phyloP scores from a whole-genome alignment of 1,284 basidiomycete genomes.

The Sporisorium scitamineum region DNA sequence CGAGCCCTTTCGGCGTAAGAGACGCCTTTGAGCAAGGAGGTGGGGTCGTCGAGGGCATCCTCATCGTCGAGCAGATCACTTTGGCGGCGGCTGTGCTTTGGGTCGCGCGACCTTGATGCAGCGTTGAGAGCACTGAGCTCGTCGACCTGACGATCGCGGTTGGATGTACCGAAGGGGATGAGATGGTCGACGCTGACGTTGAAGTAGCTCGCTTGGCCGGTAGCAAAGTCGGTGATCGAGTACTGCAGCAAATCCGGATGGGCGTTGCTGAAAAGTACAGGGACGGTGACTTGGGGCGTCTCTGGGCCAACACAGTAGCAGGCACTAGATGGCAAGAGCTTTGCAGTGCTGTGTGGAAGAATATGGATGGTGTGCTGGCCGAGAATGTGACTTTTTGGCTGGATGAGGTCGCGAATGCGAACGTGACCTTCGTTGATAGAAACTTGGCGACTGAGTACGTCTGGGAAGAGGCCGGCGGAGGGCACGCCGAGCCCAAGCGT shows the following conservation, averaged over 20 bases:
- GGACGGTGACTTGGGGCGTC: conserved; percentile 76
- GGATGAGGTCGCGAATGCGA: conserved; percentile 69
- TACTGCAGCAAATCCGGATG: conserved; percentile 81
- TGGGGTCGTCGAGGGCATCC: conserved; percentile 37
- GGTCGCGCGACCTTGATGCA: conserved; percentile 16
- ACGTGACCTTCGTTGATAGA: conserved; percentile 69
- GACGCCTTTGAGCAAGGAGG: conserved; percentile 41
- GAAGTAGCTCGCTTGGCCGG: conserved; percentile 72
- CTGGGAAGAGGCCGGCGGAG: conserved; percentile 67
- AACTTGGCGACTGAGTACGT: conserved; percentile 71
- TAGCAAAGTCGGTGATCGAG: conserved; percentile 79
- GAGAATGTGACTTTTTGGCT: conserved; percentile 75
- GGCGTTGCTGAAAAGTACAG: conserved; percentile 90
- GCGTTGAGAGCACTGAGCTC: conserved; percentile 37
- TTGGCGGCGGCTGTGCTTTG: conserved; percentile 12
- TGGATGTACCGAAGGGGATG: conserved; percentile 68
- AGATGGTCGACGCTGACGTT: conserved; percentile 79
- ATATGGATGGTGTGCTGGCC: conserved; percentile 90
- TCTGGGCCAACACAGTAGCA: conserved; percentile 77
- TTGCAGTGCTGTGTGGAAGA: conserved; percentile 83
- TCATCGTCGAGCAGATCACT: conserved; percentile 32
- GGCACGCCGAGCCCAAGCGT: conserved; percentile 49
- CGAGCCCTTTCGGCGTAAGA: conserved; percentile 43
- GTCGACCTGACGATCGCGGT: conserved; percentile 18
- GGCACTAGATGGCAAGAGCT: conserved; percentile 76